Percentiles rank a stretch among this genome's conserved stretches.
These are phyloP conservation scores for Macrolepiota dolichaula DNA, from an alignment of 768 basidiomycete genomes.

Conservation along the genomic window DNA sequence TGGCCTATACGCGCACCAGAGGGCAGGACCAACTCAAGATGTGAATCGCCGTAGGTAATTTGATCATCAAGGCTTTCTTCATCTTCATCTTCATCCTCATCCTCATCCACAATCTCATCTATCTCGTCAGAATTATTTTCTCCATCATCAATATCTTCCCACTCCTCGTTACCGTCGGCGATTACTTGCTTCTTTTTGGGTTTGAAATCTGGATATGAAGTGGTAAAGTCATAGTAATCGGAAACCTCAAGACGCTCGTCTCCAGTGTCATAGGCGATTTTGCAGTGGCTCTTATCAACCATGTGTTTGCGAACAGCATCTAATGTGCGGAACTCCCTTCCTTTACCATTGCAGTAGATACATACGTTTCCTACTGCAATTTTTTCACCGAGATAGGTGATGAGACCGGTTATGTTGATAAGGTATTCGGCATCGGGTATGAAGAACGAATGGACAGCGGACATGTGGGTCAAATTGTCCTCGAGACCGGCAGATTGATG, in stretches of 20 bases:
- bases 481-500: conserved; percentile 46
- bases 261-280: conserved; percentile 85
- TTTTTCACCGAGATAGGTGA: conserved; percentile 88
- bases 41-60: conserved; percentile 75
- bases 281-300: conserved; percentile 95
- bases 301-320: conserved; percentile 95
- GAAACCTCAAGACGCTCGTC: conserved; percentile 81
- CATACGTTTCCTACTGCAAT: conserved; percentile 92
- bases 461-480: conserved; percentile 85
- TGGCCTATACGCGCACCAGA: conserved; percentile 93
- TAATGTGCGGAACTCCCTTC: conserved; percentile 77
- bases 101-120: conserved; percentile 36
- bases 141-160: conserved; percentile 42
- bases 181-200: conserved; percentile 30
- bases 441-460: conserved; percentile 85
- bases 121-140: conserved; percentile 41
- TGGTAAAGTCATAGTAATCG: conserved; percentile 90
- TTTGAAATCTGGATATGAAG: conserved; percentile 64
- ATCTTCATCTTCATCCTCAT: conserved; percentile 18
- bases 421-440: conserved; percentile 93
- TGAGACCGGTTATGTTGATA: conserved; percentile 75
- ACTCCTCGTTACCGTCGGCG: conserved; percentile 39
- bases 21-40: conserved; percentile 87
- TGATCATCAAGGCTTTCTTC: conserved; percentile 46
- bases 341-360: conserved; percentile 82